These are phyloP conservation scores for Ogataea pilisensis DNA, from an alignment of 805 yeast genomes.

Conservation along the genomic window DNA sequence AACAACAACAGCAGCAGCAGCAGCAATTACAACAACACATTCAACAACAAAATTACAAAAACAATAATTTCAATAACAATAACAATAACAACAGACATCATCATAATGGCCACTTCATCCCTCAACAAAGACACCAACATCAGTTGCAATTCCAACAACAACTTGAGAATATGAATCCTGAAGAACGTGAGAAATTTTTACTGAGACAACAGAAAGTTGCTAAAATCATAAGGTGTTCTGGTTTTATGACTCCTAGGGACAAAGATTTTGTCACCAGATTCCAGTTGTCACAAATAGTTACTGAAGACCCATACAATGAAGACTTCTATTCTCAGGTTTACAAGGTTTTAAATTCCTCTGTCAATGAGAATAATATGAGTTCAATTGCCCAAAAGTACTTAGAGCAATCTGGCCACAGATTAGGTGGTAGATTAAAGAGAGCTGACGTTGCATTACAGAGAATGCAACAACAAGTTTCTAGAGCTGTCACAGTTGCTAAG, in stretches of 20 bases:
- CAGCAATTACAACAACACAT: constrained; percentile 7
- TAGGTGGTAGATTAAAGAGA: constrained; percentile 79
- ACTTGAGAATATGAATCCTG: constrained; percentile 52
- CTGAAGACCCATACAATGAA: constrained; percentile 95
- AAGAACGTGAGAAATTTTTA: constrained; percentile 64
- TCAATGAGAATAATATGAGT: constrained; percentile 57
- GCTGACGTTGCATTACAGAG: constrained; percentile 91
- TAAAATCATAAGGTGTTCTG: constrained; percentile 75
- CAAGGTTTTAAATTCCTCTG: constrained; percentile 63
- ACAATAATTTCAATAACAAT: neutral
- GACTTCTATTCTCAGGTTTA: constrained; percentile 95
- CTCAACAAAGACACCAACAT: constrained; percentile 21
- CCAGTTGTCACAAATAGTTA: constrained; percentile 91
- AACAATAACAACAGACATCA: constrained; percentile 7
- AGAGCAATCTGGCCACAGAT: constrained; percentile 86
- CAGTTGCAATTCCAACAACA: constrained; percentile 30
- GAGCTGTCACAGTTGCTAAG: constrained; percentile 92
- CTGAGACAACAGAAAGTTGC: constrained; percentile 72
- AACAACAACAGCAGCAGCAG: constrained; percentile 7
- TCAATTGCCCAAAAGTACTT: constrained; percentile 90
- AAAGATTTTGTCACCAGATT: constrained; percentile 92
- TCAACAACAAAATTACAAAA: constrained; percentile 5
- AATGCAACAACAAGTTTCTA: constrained; percentile 97
- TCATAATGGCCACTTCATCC: constrained; percentile 7
- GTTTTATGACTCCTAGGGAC: constrained; percentile 96